A percentile compares a stretch with the other conserved stretches of the same genome.
These are phyloP conservation scores for Bryoglossum gracile DNA, from an alignment of 495 filamentous ascomycete genomes.

Conservation along the genomic window DNA sequence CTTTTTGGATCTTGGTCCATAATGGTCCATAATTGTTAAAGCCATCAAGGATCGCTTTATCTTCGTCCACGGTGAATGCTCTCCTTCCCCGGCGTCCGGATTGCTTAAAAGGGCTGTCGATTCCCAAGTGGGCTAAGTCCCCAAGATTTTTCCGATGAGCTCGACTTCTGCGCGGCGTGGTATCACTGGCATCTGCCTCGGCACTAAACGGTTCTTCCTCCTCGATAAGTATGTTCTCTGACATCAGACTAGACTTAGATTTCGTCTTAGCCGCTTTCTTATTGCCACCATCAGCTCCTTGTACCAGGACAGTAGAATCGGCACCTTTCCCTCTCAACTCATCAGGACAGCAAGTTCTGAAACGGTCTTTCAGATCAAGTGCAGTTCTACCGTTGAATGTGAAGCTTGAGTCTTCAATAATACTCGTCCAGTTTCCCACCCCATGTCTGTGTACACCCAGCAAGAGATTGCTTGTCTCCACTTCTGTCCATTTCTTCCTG, in stretches of 20 bases:
- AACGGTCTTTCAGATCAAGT: conserved; percentile 81
- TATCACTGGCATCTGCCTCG: neutral
- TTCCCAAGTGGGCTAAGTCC: conserved; percentile 51
- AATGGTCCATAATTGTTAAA: conserved; percentile 67
- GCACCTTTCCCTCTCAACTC: conserved; percentile 36
- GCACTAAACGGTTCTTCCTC: conserved; percentile 23
- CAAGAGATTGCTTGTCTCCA: conserved; percentile 72
- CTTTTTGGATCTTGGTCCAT: conserved; percentile 75
- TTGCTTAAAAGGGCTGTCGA: conserved; percentile 45
- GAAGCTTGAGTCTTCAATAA: conserved; percentile 67
- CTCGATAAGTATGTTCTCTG: conserved; percentile 42
- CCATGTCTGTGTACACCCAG: conserved; percentile 74
- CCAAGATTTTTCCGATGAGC: conserved; percentile 47
- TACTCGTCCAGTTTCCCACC: conserved; percentile 81
- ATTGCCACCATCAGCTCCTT: conserved; percentile 22
- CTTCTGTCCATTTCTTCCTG: conserved; percentile 67
- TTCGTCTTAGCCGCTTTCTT: conserved; percentile 5
- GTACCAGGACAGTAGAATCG: conserved; percentile 19
- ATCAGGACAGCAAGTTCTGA: conserved; percentile 67
- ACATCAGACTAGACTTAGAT: conserved; percentile 30
- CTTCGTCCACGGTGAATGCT: conserved; percentile 67
- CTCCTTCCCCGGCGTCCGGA: conserved; percentile 47
- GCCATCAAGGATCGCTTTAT: conserved; percentile 67
- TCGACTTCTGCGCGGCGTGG: conserved; percentile 35
- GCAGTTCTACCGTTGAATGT: conserved; percentile 68